Percentiles rank a stretch among this genome's conserved stretches.
Conservation (phyloP, 208 protist genomes). For the Angomonas deanei region DNA sequence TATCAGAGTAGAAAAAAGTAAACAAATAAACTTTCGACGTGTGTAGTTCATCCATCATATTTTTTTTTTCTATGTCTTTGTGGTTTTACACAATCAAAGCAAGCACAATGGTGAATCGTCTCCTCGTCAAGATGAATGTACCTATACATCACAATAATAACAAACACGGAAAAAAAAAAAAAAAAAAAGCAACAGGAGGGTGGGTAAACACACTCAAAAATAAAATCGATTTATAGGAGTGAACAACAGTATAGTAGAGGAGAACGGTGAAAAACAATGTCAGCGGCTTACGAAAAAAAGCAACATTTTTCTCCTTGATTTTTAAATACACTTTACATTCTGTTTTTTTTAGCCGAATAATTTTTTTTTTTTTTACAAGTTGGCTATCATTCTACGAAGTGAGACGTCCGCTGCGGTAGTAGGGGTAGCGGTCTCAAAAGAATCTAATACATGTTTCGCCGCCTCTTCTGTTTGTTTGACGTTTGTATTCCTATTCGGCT, state of each 20-base stretch:
- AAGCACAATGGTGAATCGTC: too few relatives aligned
- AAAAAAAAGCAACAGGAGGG: neutral
- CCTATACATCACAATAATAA: neutral
- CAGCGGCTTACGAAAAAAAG: too few relatives aligned
- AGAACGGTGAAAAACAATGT: too few relatives aligned
- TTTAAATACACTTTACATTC: too few relatives aligned
- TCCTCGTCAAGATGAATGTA: neutral
- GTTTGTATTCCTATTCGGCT: neutral
- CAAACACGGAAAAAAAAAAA: neutral
- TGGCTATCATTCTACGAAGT: neutral
- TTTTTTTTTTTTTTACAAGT: neutral
- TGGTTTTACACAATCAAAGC: too few relatives aligned
- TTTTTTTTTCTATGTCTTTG: neutral
- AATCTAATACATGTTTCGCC: neutral
- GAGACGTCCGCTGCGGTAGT: neutral
- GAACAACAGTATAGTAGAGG: too few relatives aligned
- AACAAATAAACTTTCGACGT: neutral
- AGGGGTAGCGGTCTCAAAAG: neutral
- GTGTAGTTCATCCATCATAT: neutral
- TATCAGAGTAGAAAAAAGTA: too few relatives aligned
- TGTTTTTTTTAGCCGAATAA: too few relatives aligned
- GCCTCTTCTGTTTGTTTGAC: neutral
- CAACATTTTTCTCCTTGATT: too few relatives aligned
- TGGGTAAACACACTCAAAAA: neutral
- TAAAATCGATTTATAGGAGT: too few relatives aligned